Conservation (phyloP, 495 filamentous ascomycete species). For the Xylaria nigripes region DNA sequence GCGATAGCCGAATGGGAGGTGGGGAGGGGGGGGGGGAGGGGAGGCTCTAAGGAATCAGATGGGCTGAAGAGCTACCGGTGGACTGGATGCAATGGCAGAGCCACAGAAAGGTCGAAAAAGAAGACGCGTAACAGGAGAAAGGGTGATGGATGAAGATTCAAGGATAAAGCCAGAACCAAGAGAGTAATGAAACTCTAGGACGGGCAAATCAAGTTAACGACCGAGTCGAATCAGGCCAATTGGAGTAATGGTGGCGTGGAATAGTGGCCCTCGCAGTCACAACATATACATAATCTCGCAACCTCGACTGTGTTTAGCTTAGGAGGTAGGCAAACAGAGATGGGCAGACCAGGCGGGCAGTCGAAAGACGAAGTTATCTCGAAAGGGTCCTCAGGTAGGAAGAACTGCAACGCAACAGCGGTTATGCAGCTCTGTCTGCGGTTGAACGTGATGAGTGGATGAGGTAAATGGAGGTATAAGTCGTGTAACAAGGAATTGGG, state of each 20-base stretch:
- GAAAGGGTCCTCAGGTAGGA: not conserved
- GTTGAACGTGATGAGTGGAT: conserved; percentile 4
- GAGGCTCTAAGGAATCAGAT: not conserved
- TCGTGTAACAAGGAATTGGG: conserved; percentile 8
- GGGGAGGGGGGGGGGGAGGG: not conserved
- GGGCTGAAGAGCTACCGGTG: conserved; percentile 3
- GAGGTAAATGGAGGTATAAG: conserved; percentile 4
- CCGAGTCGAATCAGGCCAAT: conserved; percentile 4
- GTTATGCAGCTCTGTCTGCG: conserved; percentile 10
- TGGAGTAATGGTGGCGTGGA: conserved; percentile 9
- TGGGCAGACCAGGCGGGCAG: not conserved
- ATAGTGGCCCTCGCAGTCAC: conserved; percentile 6
- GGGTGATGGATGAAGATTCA: not conserved
- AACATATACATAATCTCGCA: conserved; percentile 5
- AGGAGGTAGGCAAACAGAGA: not conserved
- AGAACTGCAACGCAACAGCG: conserved; percentile 11
- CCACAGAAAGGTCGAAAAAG: conserved; percentile 1
- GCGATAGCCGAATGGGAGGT: conserved; percentile 1
- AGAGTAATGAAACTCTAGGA: conserved; percentile 5
- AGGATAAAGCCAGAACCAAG: conserved; percentile 7
- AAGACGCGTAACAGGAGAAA: not conserved
- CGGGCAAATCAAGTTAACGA: conserved; percentile 6
- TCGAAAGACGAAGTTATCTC: not conserved
- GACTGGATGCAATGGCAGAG: conserved; percentile 3
- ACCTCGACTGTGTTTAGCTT: conserved; percentile 1